Evolutionary conservation across 169 alveolate species (phyloP).

Genomic region (Ichthyophthirius multifiliis): DNA sequence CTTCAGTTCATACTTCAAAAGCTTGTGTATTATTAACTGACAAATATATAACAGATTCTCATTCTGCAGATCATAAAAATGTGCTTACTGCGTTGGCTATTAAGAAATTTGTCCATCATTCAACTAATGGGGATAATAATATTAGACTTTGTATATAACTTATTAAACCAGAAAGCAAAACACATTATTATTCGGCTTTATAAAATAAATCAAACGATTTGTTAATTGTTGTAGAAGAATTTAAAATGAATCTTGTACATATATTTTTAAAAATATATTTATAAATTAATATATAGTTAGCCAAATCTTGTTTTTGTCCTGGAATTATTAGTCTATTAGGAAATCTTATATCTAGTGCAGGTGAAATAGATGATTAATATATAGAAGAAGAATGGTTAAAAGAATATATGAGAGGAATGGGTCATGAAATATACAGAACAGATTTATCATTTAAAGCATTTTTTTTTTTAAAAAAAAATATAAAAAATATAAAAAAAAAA

Average conservation of each 20-base stretch:
- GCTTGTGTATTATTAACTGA: conserved; percentile 78
- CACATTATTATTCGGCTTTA: conserved; percentile 70
- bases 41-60: conserved; percentile 72
- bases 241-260: conserved; percentile 76
- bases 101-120: conserved; percentile 75
- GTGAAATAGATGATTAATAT: conserved; percentile 56
- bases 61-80: conserved; percentile 80
- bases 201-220: conserved; percentile 69
- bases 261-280: background rate
- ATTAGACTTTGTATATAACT: conserved; percentile 74
- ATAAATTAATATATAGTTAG: conserved; percentile 11
- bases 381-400: conserved; percentile 70
- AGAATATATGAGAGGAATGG: conserved; percentile 81
- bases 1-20: conserved; percentile 67
- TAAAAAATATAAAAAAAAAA: background rate
- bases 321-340: conserved; percentile 81
- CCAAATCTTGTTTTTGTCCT: conserved; percentile 84
- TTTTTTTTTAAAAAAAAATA: background rate
- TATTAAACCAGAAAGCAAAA: conserved; percentile 83
- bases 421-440: conserved; percentile 82
- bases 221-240: conserved; percentile 84
- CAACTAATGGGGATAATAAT: conserved; percentile 47
- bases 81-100: conserved; percentile 73
- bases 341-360: conserved; percentile 74
- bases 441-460: conserved; percentile 53